These are phyloP conservation scores for Ganoderma resinaceum DNA, from an alignment of 1,284 basidiomycete species.

Conservation along the genomic window DNA sequence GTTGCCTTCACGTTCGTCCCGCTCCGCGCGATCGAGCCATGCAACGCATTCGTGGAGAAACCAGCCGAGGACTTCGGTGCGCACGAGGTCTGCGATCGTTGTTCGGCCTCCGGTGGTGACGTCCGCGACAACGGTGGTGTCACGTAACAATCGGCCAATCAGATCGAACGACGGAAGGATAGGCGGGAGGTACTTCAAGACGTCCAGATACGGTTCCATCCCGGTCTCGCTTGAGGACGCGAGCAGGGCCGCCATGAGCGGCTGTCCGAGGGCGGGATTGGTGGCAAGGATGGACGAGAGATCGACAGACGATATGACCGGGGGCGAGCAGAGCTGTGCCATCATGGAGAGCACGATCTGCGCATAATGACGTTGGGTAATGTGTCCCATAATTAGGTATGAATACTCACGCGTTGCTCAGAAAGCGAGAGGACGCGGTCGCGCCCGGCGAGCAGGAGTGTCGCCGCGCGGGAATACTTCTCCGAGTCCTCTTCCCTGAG, in stretches of 20 bases:
- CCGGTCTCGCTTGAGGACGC: slow-evolving; percentile 38
- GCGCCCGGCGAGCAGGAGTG: slow-evolving; percentile 68
- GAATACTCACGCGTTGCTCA: slow-evolving; percentile 74
- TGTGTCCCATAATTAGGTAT: no score
- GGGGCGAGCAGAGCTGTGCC: slow-evolving; percentile 56
- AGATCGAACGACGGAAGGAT: slow-evolving; percentile 77
- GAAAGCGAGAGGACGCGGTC: slow-evolving; percentile 73
- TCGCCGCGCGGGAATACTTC: slow-evolving; percentile 59
- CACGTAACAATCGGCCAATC: slow-evolving; percentile 68
- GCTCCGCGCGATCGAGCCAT: slow-evolving; percentile 72
- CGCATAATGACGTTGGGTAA: slow-evolving; percentile 9
- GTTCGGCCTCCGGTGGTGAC: slow-evolving; percentile 50
- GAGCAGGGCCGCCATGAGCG: slow-evolving; percentile 65
- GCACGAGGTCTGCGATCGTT: slow-evolving; percentile 68
- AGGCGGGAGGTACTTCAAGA: slow-evolving; percentile 65
- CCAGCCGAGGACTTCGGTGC: slow-evolving; percentile 67
- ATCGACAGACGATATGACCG: slow-evolving; percentile 71
- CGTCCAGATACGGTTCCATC: slow-evolving; percentile 60
- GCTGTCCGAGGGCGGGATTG: slow-evolving; percentile 72
- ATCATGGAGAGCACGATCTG: slow-evolving; percentile 49
- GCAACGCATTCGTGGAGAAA: slow-evolving; percentile 71
- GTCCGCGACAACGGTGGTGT: slow-evolving; percentile 55
- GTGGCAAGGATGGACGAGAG: slow-evolving; percentile 66
- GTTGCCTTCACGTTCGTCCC: slow-evolving; percentile 66
- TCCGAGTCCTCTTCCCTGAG: slow-evolving; percentile 39